Conservation (phyloP, 441 rosid genomes). For the Rhodomyrtus psidioides region DNA sequence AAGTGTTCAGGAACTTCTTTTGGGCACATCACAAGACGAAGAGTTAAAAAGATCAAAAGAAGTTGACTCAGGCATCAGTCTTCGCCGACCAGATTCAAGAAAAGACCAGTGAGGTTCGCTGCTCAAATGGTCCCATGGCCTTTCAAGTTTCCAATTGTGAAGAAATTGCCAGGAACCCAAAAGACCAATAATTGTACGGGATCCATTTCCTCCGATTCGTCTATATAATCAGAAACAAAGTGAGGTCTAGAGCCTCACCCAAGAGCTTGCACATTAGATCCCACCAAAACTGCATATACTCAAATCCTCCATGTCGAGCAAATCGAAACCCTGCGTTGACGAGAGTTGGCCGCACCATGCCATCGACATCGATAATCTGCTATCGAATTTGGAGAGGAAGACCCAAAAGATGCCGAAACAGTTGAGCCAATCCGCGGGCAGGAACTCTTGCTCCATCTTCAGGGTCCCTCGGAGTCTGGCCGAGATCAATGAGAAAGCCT, state of each 20-base stretch:
- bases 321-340: not conserved
- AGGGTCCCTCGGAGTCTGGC: conserved; percentile 50
- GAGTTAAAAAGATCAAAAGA: not conserved
- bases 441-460: conserved; percentile 50
- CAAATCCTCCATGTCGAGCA: not conserved
- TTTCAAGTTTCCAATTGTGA: not conserved
- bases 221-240: not conserved
- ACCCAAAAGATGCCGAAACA: conserved; percentile 19
- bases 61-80: not conserved
- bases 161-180: not conserved
- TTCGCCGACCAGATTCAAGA: not conserved
- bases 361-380: conserved; percentile 3
- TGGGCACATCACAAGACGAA: not conserved
- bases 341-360: not conserved
- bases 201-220: not conserved
- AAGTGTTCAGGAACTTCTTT: not conserved
- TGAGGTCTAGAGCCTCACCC: not conserved
- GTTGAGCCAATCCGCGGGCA: conserved; percentile 41
- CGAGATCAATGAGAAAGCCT: conserved; percentile 35
- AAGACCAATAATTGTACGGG: not conserved
- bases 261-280: not conserved
- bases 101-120: not conserved
- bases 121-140: not conserved
- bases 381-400: conserved; percentile 7
- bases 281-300: not conserved